phyloP scores from a whole-genome alignment of 306 rosid species.

The Corylus americana region DNA sequence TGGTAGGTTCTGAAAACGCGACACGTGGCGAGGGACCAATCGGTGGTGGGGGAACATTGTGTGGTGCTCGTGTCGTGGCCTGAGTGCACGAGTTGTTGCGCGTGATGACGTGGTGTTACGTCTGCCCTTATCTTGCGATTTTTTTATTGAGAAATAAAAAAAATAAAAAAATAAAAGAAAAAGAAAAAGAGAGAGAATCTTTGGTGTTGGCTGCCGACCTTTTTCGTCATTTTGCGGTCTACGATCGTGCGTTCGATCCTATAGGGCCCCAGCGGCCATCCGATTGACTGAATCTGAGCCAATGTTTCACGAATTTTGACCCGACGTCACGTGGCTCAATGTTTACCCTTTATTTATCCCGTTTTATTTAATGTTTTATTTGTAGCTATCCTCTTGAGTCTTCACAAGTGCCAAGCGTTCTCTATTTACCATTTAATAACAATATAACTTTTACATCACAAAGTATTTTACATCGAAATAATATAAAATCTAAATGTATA shows the following conservation, averaged over 20 bases:
- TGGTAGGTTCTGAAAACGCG: background rate
- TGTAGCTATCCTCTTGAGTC: too few relatives aligned
- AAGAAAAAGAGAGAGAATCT: background rate
- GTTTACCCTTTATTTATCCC: too few relatives aligned
- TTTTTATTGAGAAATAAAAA: background rate
- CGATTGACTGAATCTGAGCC: too few relatives aligned
- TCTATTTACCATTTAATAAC: too few relatives aligned
- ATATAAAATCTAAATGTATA: too few relatives aligned
- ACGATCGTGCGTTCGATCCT: too few relatives aligned
- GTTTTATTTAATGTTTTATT: too few relatives aligned
- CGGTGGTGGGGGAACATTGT: background rate
- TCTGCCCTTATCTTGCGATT: background rate
- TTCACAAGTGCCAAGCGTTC: too few relatives aligned
- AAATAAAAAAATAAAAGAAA: background rate
- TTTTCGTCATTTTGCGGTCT: background rate
- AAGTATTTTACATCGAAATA: too few relatives aligned
- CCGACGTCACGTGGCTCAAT: too few relatives aligned
- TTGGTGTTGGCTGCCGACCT: background rate
- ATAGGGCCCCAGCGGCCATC: background rate
- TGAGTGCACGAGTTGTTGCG: constrained; percentile 19
- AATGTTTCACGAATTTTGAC: too few relatives aligned
- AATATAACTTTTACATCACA: too few relatives aligned
- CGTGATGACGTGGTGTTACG: background rate
- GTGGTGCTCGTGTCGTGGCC: background rate
- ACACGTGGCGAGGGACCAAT: constrained; percentile 38